Base-by-base conservation (phyloP, 139 green algal genomes). In the Micractinium sp. region DNA sequence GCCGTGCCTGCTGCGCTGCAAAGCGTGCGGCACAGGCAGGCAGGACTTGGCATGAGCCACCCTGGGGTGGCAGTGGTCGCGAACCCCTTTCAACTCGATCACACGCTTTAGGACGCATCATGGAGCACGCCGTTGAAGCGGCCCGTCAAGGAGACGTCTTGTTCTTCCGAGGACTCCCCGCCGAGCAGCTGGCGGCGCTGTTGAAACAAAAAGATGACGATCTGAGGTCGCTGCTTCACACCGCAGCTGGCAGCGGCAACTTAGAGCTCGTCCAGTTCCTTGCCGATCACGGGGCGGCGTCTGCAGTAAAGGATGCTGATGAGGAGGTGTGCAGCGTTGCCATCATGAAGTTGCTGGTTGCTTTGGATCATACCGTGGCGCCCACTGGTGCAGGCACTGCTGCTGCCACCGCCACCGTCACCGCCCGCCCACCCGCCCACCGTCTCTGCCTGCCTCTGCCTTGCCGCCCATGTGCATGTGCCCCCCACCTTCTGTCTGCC, bases 221-320 rank as follows among this genome's bases (percentile, higher is more conserved):
- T 74, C 91, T 92, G 16, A 92, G 95, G 75, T 91, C 91, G 3
- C 80, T 97, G 66, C 90, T 97, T 61, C 95, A 97, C 85, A 91
- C 91, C 61, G 92, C 93, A 63, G 88, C 81, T 3, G 88, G 87
- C 33, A 86, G 80, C 39, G 90, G 93, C 84, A 93, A 91, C 80
- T 35, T 90, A 27, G 76, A 93, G 35, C 87, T 95, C 9, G 77
- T 94, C 2, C 83, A 97, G 76, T 90, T 94, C 39, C 80, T 97
- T 33, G 75, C 92, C 39, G 81, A 90, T 4, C 56, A 86, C 15
- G 92, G 94, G 1, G 94, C 85, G 2, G 61, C 14, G 13, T 61
- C 76, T 2, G 82, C 47, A 1, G 90, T 95, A 3, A 94, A 93
- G 56, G 88, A 89, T n/a, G 73, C 85, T 25, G 95, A 97, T 74